Percentiles rank a stretch among this genome's conserved stretches.
These are phyloP conservation scores for Mucor piriformis DNA, from an alignment of 371 early-diverging fungal species.

Conservation along the genomic window DNA sequence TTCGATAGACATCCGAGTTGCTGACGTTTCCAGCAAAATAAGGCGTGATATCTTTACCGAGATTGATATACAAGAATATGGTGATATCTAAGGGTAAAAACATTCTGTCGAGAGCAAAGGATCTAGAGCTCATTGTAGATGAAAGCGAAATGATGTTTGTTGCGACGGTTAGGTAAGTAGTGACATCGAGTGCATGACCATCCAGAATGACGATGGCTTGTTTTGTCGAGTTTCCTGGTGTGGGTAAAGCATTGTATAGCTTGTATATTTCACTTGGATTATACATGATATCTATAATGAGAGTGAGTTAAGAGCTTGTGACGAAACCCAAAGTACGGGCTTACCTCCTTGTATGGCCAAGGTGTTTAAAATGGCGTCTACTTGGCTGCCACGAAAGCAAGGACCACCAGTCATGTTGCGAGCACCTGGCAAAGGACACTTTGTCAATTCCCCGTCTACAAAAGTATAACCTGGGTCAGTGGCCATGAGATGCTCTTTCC, in stretches of 20 bases:
- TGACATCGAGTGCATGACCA: constrained; percentile 47
- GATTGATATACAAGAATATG: constrained; percentile 38
- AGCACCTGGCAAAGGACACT: constrained; percentile 45
- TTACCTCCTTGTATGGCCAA: constrained; percentile 38
- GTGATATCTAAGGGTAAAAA: constrained; percentile 48
- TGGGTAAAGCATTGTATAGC: constrained; percentile 30
- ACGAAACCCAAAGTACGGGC: no score
- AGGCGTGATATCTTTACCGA: constrained; percentile 48
- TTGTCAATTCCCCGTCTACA: constrained; percentile 7
- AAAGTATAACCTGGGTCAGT: constrained; percentile 42
- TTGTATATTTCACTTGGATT: constrained; percentile 19
- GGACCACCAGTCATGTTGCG: constrained; percentile 39
- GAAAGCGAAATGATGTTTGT: constrained; percentile 41
- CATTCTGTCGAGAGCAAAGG: constrained; percentile 46
- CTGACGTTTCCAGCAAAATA: constrained; percentile 39
- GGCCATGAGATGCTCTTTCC: constrained; percentile 32
- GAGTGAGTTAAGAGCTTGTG: no score
- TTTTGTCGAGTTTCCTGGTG: constrained; percentile 24
- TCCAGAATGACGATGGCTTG: constrained; percentile 44
- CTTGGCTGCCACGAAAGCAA: constrained; percentile 31
- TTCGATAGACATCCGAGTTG: constrained; percentile 25
- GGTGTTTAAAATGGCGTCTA: constrained; percentile 4
- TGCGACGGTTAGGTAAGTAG: constrained; percentile 37
- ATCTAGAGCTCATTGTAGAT: constrained; percentile 35
- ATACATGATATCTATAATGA: constrained; percentile 36